phyloP scores from a whole-genome alignment of 1,284 basidiomycete genomes.

The Ceratobasidium sp. region DNA sequence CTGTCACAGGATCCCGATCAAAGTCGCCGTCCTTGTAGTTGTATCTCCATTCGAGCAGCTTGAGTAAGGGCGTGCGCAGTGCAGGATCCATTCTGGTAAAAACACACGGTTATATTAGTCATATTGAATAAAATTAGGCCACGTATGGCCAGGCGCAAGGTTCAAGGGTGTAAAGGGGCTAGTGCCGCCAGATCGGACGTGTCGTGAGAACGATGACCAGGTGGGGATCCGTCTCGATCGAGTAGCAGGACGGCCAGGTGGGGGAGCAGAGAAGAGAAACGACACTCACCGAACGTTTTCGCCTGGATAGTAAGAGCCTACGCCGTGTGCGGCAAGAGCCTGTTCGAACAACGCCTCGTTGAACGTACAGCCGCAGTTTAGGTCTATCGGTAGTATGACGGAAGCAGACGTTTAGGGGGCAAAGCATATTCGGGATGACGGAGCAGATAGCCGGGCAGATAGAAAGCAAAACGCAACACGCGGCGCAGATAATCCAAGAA shows the following conservation, averaged over 20 bases:
- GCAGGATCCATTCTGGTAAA: conserved; percentile 23
- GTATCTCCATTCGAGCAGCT: conserved; percentile 36
- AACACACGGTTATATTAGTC: background rate
- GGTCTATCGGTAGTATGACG: background rate
- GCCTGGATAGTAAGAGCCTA: conserved; percentile 30
- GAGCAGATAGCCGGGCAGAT: conserved; percentile 2
- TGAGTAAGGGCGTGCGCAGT: conserved; percentile 28
- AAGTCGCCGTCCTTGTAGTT: conserved; percentile 29
- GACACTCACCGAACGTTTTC: conserved; percentile 30
- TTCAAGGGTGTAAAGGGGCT: background rate
- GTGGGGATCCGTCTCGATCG: background rate
- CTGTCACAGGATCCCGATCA: conserved; percentile 19
- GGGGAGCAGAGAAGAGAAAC: background rate
- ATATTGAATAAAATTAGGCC: background rate
- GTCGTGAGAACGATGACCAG: background rate
- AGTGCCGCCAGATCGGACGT: background rate
- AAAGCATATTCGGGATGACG: background rate
- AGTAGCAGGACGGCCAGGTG: background rate
- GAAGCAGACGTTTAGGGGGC: background rate
- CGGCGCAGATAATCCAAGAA: background rate
- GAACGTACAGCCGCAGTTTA: conserved; percentile 34
- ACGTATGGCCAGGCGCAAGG: background rate
- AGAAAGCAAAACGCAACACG: background rate
- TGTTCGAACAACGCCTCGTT: conserved; percentile 34
- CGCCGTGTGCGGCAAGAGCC: conserved; percentile 30